These are phyloP conservation scores for Silene vulgaris DNA, from an alignment of 179 eudicot species.

Conservation along the genomic window DNA sequence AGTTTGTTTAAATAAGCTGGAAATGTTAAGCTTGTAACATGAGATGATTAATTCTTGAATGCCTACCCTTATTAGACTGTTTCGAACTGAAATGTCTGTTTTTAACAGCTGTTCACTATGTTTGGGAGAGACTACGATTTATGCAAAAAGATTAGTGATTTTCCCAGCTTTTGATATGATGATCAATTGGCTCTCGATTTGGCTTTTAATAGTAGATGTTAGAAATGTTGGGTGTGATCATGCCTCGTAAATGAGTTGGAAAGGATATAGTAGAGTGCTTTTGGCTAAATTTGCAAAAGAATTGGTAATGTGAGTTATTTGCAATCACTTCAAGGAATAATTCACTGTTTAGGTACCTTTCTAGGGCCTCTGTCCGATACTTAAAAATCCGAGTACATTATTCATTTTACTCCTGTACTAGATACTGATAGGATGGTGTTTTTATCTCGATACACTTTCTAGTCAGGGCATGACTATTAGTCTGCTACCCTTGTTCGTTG, in stretches of 20 bases:
- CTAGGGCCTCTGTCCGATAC: neutral
- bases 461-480: neutral
- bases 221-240: neutral
- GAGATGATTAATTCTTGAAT: slow-evolving; percentile 12
- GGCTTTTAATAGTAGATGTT: neutral
- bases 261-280: neutral
- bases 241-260: neutral
- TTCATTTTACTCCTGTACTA: neutral
- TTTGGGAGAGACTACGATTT: neutral
- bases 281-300: neutral
- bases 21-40: neutral
- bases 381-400: neutral
- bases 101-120: neutral
- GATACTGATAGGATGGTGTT: neutral
- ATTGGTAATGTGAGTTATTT: neutral
- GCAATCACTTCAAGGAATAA: slow-evolving; percentile 1
- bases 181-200: neutral
- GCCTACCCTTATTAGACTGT: neutral
- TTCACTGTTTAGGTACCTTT: neutral
- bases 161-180: neutral
- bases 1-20: neutral
- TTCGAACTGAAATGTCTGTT: too few species aligned
- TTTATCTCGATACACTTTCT: neutral
- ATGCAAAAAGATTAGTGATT: neutral
- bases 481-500: neutral